A percentile compares a stretch with the other conserved stretches of the same genome.
phyloP scores from a whole-genome alignment of 2,329 filamentous ascomycete species.

The Monosporascus sp. region DNA sequence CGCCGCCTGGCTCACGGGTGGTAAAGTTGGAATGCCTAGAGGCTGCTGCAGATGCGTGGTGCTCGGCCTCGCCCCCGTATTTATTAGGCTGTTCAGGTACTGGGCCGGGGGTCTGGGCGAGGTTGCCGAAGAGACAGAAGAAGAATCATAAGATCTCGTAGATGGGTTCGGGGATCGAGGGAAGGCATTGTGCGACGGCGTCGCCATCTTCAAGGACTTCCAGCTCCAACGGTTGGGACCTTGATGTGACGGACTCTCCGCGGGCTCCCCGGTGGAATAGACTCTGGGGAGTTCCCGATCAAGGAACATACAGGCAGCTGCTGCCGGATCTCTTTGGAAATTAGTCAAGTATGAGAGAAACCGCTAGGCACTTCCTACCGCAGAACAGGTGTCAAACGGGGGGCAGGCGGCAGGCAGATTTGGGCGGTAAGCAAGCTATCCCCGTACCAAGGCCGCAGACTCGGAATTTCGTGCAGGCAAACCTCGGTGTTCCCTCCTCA shows the following conservation, averaged over 20 bases:
- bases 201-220: conserved; percentile 43
- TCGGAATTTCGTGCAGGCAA: conserved; percentile 16
- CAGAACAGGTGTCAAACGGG: conserved; percentile 14
- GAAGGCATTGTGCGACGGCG: conserved; percentile 52
- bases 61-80: conserved; percentile 44
- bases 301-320: conserved; percentile 35
- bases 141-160: conserved; percentile 59
- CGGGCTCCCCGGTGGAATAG: conserved; percentile 33
- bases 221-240: conserved; percentile 27
- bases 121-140: conserved; percentile 56
- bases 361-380: conserved; percentile 18
- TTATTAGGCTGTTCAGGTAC: conserved; percentile 49
- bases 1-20: conserved; percentile 37
- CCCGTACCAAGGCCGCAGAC: conserved; percentile 21
- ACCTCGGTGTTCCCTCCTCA: conserved; percentile 17
- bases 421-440: conserved; percentile 18
- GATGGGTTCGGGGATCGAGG: conserved; percentile 58
- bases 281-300: conserved; percentile 31
- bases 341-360: conserved; percentile 17
- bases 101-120: conserved; percentile 51
- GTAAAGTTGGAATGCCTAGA: conserved; percentile 48
- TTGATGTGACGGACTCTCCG: conserved; percentile 31
- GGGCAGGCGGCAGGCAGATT: conserved; percentile 20
- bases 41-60: conserved; percentile 45
- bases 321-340: conserved; percentile 15